These are phyloP conservation scores for Rhytidhysteron rufulum DNA, from an alignment of 2,329 filamentous ascomycete genomes.

Conservation along the genomic window DNA sequence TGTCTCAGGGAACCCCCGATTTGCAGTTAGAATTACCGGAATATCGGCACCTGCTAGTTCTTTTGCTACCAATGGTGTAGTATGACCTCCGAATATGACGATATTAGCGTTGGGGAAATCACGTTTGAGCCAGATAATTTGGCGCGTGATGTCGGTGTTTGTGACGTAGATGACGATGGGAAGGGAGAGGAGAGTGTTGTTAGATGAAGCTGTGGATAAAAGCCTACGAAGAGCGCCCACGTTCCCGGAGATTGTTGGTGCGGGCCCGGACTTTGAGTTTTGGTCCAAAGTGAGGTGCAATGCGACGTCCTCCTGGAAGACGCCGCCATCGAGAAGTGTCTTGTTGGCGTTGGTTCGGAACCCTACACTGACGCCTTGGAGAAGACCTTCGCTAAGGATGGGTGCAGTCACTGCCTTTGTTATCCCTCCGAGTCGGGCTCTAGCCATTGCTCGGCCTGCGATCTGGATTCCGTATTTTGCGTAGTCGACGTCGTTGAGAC, in stretches of 20 bases:
- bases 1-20: too few species aligned
- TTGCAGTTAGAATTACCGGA: too few species aligned
- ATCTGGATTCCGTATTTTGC: slow-evolving; percentile 47
- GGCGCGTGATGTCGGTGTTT: too few species aligned
- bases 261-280: neutral
- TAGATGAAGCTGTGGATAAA: slow-evolving; percentile 50
- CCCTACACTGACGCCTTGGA: slow-evolving; percentile 35
- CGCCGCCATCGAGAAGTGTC: slow-evolving; percentile 25
- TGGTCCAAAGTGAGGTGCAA: slow-evolving; percentile 41
- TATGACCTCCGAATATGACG: too few species aligned
- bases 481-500: slow-evolving; percentile 57
- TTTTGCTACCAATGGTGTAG: too few species aligned
- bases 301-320: slow-evolving; percentile 37
- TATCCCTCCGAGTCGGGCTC: slow-evolving; percentile 36
- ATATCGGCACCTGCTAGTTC: too few species aligned
- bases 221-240: slow-evolving; percentile 52
- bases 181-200: too few species aligned
- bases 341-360: slow-evolving; percentile 34
- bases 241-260: slow-evolving; percentile 51
- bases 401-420: slow-evolving; percentile 38
- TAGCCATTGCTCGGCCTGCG: slow-evolving; percentile 36
- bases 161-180: too few species aligned
- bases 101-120: too few species aligned
- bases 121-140: too few species aligned
- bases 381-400: slow-evolving; percentile 20